Evolutionary conservation across 208 protist genomes (phyloP), one percentile per base, ranked within the genome.

Genomic region (Leishmania lainsoni): DNA sequence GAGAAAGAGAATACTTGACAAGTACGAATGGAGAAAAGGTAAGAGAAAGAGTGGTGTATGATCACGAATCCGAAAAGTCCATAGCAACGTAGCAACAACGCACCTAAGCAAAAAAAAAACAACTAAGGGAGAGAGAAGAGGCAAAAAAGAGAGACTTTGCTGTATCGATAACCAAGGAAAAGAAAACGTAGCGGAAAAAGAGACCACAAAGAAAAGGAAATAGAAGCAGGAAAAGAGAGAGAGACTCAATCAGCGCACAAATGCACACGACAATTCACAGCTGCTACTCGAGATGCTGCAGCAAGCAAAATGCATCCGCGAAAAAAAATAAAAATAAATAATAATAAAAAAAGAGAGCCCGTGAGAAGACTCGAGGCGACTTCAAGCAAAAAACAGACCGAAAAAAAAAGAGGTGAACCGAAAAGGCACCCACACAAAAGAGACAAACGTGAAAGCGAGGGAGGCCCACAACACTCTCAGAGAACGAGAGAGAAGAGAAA

Each of bases 201-300:
- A n/a, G 48, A 17, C 52, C 4, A 52, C 1, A 70, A 35, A 79
- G 56, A 70, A 12, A 71, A 58, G 54, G n/a, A 58, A 80, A 68
- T 4, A 20, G 69, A 59, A 69, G 49, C 51, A 63, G 14, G 39
- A 58, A 71, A 56, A 59, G 20, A 73, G 4, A 49, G 35, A 52
- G 75, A 80, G 56, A 75, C 32, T 51, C 22, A 61, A 61, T 61
- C 12, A n/a, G 22, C 22, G 22, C 22, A 61, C 22, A 61, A n/a
- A 61, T 61, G 22, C 22, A 45, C 42, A 45, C 42, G 42, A 45
- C 42, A 45, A 45, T 45, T 45, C 42, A 45, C 42, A 45, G 42
- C 42, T 45, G 42, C 4, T 45, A 45, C 42, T 45, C 42, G 42
- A 45, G 42, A 45, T 6, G 51, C 52, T 80, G 26, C 54, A 75